A percentile compares a stretch with the other conserved stretches of the same genome.
phyloP scores from a whole-genome alignment of 805 yeast genomes.

The Saccharomyces cerevisiae region DNA sequence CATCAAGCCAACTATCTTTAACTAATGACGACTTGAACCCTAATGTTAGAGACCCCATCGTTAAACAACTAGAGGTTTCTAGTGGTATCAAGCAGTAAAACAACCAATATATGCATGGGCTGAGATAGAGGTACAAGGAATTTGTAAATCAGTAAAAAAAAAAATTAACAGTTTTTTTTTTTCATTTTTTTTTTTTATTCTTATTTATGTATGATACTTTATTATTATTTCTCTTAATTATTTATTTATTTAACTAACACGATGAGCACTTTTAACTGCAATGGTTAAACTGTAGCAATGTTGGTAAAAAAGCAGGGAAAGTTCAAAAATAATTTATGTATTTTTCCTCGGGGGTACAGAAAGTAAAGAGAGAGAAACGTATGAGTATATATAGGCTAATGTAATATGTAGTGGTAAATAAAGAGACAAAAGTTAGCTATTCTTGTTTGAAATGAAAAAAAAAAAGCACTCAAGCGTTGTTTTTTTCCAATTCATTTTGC shows the following conservation, averaged over 20 bases:
- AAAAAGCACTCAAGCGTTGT: slow-evolving; percentile 11
- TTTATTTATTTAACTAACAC: not conserved
- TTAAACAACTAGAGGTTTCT: slow-evolving; percentile 58
- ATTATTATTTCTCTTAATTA: not conserved
- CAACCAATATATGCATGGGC: not conserved
- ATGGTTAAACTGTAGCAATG: not conserved
- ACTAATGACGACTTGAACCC: slow-evolving; percentile 55
- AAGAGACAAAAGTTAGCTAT: not conserved
- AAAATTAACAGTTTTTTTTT: not conserved
- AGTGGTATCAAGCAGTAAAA: slow-evolving; percentile 42
- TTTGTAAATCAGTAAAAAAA: not conserved
- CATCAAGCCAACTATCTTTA: slow-evolving; percentile 64
- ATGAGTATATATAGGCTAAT: not conserved
- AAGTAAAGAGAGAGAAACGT: not conserved
- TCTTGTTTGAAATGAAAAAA: not conserved
- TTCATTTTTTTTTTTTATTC: not conserved
- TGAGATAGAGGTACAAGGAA: not conserved
- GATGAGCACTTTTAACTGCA: not conserved
- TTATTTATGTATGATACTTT: not conserved
- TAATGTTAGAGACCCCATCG: slow-evolving; percentile 56
- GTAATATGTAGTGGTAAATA: not conserved
- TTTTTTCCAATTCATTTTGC: slow-evolving; percentile 27
- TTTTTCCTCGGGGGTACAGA: not conserved
- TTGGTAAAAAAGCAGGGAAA: not conserved
- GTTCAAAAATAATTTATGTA: not conserved